Percentiles rank a stretch among this genome's conserved stretches.
These are phyloP conservation scores for Candida insectorum DNA, from an alignment of 805 yeast genomes.

Conservation along the genomic window DNA sequence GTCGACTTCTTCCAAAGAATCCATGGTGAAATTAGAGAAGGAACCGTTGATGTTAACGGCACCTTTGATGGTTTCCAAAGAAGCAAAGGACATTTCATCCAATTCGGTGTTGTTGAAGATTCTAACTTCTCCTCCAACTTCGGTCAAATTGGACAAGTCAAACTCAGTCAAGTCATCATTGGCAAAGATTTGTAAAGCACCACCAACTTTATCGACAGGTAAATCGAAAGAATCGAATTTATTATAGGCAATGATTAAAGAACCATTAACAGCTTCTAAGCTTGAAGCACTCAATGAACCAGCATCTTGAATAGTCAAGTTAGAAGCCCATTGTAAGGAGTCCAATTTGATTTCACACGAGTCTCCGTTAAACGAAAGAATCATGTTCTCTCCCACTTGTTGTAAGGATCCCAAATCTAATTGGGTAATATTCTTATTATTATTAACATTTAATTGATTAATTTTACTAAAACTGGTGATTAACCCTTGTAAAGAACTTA, in stretches of 20 bases:
- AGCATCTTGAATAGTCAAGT: slow-evolving; percentile 43
- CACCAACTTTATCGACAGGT: slow-evolving; percentile 34
- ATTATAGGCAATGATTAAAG: slow-evolving; percentile 39
- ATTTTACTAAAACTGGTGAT: slow-evolving; percentile 28
- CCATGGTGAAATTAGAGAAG: slow-evolving; percentile 37
- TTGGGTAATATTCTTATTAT: slow-evolving; percentile 39
- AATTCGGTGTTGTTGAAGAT: slow-evolving; percentile 40
- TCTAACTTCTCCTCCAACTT: slow-evolving; percentile 40
- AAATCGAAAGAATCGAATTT: slow-evolving; percentile 29
- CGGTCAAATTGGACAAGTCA: slow-evolving; percentile 24
- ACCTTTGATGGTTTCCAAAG: slow-evolving; percentile 35
- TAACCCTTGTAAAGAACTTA: slow-evolving; percentile 32
- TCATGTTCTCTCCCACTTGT: slow-evolving; percentile 32
- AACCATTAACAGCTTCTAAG: slow-evolving; percentile 39
- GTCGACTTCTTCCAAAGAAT: slow-evolving; percentile 33
- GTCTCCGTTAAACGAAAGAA: slow-evolving; percentile 40
- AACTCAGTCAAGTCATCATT: slow-evolving; percentile 38
- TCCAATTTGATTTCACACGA: slow-evolving; percentile 30
- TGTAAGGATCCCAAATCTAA: slow-evolving; percentile 31
- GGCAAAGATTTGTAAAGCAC: slow-evolving; percentile 38
- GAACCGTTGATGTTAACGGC: slow-evolving; percentile 38
- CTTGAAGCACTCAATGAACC: slow-evolving; percentile 25
- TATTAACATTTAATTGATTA: slow-evolving; percentile 36
- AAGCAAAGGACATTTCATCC: slow-evolving; percentile 26
- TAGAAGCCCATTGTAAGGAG: slow-evolving; percentile 38